Conservation (phyloP, 2,329 filamentous ascomycete genomes). For the Penicillium sp. region DNA sequence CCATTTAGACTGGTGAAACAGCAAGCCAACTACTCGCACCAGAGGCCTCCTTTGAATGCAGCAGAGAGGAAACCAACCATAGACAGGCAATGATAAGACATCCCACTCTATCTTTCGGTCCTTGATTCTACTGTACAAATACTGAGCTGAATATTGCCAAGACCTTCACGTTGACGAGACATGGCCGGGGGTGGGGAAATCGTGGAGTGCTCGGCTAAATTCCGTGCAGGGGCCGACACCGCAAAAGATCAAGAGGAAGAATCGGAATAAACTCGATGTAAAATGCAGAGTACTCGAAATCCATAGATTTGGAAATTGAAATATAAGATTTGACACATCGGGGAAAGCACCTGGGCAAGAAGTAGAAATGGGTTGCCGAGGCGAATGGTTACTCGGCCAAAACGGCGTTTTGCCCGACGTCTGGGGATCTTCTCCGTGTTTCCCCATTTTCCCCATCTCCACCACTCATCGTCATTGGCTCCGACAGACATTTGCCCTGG, state of each 20-base stretch:
- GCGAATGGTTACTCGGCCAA: neutral
- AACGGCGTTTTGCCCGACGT: neutral
- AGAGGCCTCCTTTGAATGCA: too few relatives aligned
- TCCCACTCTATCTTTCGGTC: too few relatives aligned
- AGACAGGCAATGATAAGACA: too few relatives aligned
- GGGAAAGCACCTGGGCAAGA: too few relatives aligned
- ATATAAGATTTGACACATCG: too few relatives aligned
- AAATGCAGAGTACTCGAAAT: neutral
- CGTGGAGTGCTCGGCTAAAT: neutral
- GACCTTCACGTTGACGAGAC: neutral
- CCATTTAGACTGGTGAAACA: too few relatives aligned
- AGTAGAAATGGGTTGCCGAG: too few relatives aligned
- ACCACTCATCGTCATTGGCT: neutral
- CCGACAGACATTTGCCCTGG: neutral
- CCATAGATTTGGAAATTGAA: too few relatives aligned
- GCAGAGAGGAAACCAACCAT: too few relatives aligned
- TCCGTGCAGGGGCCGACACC: neutral
- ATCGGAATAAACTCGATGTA: neutral
- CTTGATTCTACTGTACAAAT: too few relatives aligned
- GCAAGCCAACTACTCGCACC: too few relatives aligned
- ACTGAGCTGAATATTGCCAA: neutral
- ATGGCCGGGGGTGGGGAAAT: neutral
- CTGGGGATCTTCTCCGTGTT: neutral
- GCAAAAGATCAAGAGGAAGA: neutral
- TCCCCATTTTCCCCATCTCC: neutral